These are phyloP conservation scores for Batrachochytrium dendrobatidis DNA, from an alignment of 371 early-diverging fungal species.

Conservation along the genomic window DNA sequence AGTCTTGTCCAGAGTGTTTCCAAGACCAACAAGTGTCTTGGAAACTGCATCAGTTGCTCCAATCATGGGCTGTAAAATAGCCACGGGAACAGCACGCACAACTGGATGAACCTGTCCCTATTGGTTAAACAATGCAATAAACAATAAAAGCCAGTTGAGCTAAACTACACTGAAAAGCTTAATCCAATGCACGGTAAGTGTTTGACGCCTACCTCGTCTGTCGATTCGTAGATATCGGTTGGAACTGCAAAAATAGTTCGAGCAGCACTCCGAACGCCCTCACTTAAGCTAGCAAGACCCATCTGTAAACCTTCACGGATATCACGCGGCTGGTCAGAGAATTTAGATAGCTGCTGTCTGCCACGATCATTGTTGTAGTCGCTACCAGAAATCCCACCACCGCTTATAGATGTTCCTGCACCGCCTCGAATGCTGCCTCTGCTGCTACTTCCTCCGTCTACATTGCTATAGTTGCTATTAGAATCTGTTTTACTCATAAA, in stretches of 20 bases:
- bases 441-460: conserved; percentile 1
- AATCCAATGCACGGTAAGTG: neutral
- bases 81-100: conserved; percentile 85
- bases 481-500: conserved; percentile 36
- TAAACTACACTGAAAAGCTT: conserved; percentile 8
- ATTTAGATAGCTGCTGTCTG: conserved; percentile 52
- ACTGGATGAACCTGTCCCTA: conserved; percentile 66
- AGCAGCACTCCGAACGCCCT: conserved; percentile 71
- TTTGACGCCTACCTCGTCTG: conserved; percentile 13
- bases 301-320: conserved; percentile 76
- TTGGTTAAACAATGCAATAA: conserved; percentile 14
- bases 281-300: conserved; percentile 69
- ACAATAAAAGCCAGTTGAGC: neutral
- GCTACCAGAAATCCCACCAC: conserved; percentile 1
- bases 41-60: conserved; percentile 90
- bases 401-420: neutral
- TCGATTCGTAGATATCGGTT: conserved; percentile 63
- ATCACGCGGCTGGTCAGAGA: conserved; percentile 75
- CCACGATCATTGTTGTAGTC: neutral
- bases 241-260: conserved; percentile 87
- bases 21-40: conserved; percentile 82
- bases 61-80: conserved; percentile 92
- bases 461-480: too few relatives aligned
- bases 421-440: neutral
- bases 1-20: conserved; percentile 80